Base-by-base conservation (phyloP, 208 protist species). In the Acanthamoeba triangularis region DNA sequence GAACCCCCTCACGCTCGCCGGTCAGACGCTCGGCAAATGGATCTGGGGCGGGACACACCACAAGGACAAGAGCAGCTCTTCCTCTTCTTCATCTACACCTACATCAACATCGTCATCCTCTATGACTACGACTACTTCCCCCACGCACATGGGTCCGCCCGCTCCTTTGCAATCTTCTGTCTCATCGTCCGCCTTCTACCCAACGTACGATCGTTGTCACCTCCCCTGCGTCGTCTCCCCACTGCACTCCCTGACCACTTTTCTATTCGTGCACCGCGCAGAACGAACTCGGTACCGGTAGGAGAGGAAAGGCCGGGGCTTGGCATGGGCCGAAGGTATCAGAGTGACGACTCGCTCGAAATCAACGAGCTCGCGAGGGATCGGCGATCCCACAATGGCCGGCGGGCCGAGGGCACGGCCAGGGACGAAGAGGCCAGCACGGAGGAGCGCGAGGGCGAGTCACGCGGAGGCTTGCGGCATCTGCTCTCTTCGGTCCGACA, bases 281-380 rank as follows among this genome's bases (percentile, higher is more conserved):
- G 76, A 44, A 49, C 76, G 4, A 54, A 3, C 11, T 11, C 44
- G 33, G 35, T 54, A 8, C 7, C 44, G 41, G n/a, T 54, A 0
- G 49, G 41, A 14, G 78, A 87, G 11, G 78, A 87, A 10, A 33
- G 16, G n/a, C 13, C 49, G 14, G 37, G 14, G 44, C 14, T 30
- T 1, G 8, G 74, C 74, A 82, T 82, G 74, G 30, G 41, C 74
- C 74, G 78, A 0, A 47, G 49, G 5, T n/a, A 47, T 25, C 41
- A n/a, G 1, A 87, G 78, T n/a, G 78, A 87, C 23, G 78, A 87
- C 18, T 56, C 78, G 78, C 41, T 87, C 47, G 78, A 87, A 10
- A 87, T 87, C 78, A 56, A 87, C 49, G 78, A 87, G 78, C 41
- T 87, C 49, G 41, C 78, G 23, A 23, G 78, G 28, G 25, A 49